These are phyloP conservation scores for Moesziomyces antarcticus DNA, from an alignment of 1,284 basidiomycete species.

Conservation along the genomic window DNA sequence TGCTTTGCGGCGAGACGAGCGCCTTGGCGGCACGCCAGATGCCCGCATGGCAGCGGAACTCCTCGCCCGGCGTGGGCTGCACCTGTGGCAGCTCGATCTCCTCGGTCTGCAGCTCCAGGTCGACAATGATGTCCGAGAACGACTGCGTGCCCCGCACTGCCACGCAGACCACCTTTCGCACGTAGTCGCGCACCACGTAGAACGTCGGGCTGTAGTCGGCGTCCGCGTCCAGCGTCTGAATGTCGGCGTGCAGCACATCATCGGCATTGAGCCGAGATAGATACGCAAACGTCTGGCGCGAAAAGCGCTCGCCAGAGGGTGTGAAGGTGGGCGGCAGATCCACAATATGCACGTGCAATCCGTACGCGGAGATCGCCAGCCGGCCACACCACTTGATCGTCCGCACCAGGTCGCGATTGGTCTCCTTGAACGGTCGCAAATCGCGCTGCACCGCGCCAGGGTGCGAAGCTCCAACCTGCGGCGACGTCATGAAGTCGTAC, in stretches of 20 bases:
- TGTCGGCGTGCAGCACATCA: slow-evolving; percentile 66
- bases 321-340: slow-evolving; percentile 65
- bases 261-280: slow-evolving; percentile 62
- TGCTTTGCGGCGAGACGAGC: slow-evolving; percentile 56
- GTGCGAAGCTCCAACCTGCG: slow-evolving; percentile 28
- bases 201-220: slow-evolving; percentile 65
- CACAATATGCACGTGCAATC: slow-evolving; percentile 51
- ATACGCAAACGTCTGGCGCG: slow-evolving; percentile 65
- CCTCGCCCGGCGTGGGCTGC: slow-evolving; percentile 42
- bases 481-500: slow-evolving; percentile 48
- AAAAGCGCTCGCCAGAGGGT: slow-evolving; percentile 62
- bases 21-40: slow-evolving; percentile 63
- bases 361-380: slow-evolving; percentile 63
- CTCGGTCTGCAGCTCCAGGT: slow-evolving; percentile 62
- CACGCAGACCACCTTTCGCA: slow-evolving; percentile 63
- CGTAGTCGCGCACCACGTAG: slow-evolving; percentile 63
- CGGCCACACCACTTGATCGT: slow-evolving; percentile 66
- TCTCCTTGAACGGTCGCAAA: slow-evolving; percentile 30
- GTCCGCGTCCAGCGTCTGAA: slow-evolving; percentile 62
- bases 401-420: slow-evolving; percentile 45
- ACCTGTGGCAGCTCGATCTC: slow-evolving; percentile 59
- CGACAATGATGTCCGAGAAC: slow-evolving; percentile 66
- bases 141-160: slow-evolving; percentile 65
- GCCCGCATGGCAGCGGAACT: slow-evolving; percentile 62
- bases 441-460: slow-evolving; percentile 9